phyloP scores from a whole-genome alignment of 495 filamentous ascomycete species.

The Bombardia bombarda region DNA sequence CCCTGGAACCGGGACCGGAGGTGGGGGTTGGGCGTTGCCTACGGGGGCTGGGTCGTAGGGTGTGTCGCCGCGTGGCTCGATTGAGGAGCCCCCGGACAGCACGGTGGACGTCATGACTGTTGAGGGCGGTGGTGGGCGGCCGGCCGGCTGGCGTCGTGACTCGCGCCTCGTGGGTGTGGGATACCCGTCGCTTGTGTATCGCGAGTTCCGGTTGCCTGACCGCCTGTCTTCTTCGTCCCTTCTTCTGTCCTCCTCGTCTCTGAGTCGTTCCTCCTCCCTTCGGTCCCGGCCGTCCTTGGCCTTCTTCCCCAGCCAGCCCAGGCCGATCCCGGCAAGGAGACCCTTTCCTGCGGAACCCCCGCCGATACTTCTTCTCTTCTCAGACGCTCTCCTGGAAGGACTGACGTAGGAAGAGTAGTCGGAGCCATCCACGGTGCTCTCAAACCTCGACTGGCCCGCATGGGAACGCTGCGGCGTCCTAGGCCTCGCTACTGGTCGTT shows the following conservation, averaged over 20 bases:
- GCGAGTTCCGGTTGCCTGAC: slow-evolving; percentile 29
- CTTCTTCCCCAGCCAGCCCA: slow-evolving; percentile 54
- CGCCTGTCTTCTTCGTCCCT: slow-evolving; percentile 40
- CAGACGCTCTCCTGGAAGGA: slow-evolving; percentile 31
- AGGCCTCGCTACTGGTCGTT: slow-evolving; percentile 22
- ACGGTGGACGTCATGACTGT: slow-evolving; percentile 24
- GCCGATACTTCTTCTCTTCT: slow-evolving; percentile 16
- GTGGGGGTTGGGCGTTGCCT: slow-evolving; percentile 2
- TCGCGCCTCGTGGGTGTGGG: slow-evolving; percentile 46
- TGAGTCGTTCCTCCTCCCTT: slow-evolving; percentile 57
- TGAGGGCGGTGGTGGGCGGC: slow-evolving; percentile 26
- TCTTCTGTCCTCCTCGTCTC: slow-evolving; percentile 57
- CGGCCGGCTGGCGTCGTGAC: slow-evolving; percentile 27
- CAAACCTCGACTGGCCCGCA: slow-evolving; percentile 32
- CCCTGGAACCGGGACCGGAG: slow-evolving; percentile 32
- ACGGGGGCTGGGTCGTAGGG: slow-evolving; percentile 22
- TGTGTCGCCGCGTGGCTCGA: slow-evolving; percentile 22
- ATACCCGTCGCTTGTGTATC: slow-evolving; percentile 54
- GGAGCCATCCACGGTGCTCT: slow-evolving; percentile 36
- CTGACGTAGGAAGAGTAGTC: slow-evolving; percentile 45
- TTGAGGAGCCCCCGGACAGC: slow-evolving; percentile 32
- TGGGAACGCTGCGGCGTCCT: slow-evolving; percentile 37
- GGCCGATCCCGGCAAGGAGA: slow-evolving; percentile 57
- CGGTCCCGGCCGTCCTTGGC: slow-evolving; percentile 53
- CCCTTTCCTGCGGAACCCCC: slow-evolving; percentile 52